A percentile compares a stretch with the other conserved stretches of the same genome.
These are phyloP conservation scores for Lasiosphaeriaceae sp. DNA, from an alignment of 495 filamentous ascomycete genomes.

Conservation along the genomic window DNA sequence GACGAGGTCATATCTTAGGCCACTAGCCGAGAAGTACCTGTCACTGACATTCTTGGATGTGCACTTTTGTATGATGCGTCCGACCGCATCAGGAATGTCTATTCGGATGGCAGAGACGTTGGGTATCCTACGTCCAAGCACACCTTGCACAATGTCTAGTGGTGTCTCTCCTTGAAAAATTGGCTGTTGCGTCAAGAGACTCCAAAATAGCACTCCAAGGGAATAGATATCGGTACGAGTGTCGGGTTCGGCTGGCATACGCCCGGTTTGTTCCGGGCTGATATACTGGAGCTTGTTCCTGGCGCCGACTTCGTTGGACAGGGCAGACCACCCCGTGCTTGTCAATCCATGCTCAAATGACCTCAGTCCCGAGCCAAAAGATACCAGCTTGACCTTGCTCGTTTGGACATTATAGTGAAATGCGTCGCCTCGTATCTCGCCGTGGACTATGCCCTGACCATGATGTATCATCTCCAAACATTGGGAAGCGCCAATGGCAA, in stretches of 20 bases:
- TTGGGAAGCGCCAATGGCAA: conserved; percentile 80
- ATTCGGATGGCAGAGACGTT: conserved; percentile 68
- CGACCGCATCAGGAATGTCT: conserved; percentile 77
- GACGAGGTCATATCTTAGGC: conserved; percentile 71
- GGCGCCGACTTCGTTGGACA: conserved; percentile 74
- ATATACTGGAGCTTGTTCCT: conserved; percentile 84
- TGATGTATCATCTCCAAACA: conserved; percentile 85
- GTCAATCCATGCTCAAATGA: conserved; percentile 86
- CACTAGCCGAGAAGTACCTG: conserved; percentile 78
- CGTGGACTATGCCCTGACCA: conserved; percentile 75
- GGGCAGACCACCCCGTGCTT: conserved; percentile 75
- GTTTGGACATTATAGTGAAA: conserved; percentile 74
- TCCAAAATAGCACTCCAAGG: conserved; percentile 82
- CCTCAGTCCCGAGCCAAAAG: conserved; percentile 76
- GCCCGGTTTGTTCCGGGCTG: conserved; percentile 86
- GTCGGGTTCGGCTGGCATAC: conserved; percentile 85
- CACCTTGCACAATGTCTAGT: conserved; percentile 83
- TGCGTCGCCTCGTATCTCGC: conserved; percentile 81
- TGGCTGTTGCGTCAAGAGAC: conserved; percentile 69
- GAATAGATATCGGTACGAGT: conserved; percentile 88
- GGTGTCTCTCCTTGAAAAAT: conserved; percentile 75
- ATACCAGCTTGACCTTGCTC: conserved; percentile 69
- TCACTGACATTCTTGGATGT: conserved; percentile 80
- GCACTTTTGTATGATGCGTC: conserved; percentile 81
- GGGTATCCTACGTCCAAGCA: conserved; percentile 70